A percentile compares a stretch with the other conserved stretches of the same genome.
phyloP scores from a whole-genome alignment of 1,139 yeast genomes.

The Suhomyces atakaporum region DNA sequence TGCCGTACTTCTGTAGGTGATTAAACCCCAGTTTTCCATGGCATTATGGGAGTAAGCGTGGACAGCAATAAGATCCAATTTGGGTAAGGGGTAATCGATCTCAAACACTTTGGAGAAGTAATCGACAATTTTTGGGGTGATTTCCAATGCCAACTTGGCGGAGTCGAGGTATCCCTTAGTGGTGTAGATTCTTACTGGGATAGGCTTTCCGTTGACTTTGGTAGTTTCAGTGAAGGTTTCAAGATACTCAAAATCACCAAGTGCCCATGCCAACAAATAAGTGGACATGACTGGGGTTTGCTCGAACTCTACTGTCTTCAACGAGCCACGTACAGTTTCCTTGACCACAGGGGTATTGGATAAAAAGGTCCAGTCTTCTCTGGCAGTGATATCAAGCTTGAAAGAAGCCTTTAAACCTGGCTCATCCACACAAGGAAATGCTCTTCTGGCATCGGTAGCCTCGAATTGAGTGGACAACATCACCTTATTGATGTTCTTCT shows the following conservation, averaged over 20 bases:
- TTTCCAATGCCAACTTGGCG: constrained; percentile 64
- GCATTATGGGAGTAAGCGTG: constrained; percentile 80
- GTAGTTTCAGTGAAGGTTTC: constrained; percentile 45
- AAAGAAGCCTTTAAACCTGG: constrained; percentile 83
- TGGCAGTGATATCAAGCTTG: constrained; percentile 18
- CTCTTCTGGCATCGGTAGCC: constrained; percentile 86
- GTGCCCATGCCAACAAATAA: constrained; percentile 74
- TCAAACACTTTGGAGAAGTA: constrained; percentile 67
- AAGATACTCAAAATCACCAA: constrained; percentile 73
- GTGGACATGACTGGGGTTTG: constrained; percentile 75
- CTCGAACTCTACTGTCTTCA: constrained; percentile 41
- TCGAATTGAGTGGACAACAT: constrained; percentile 88
- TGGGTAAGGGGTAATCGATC: constrained; percentile 70
- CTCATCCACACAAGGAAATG: constrained; percentile 90
- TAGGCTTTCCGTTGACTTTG: constrained; percentile 46
- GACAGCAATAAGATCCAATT: constrained; percentile 73
- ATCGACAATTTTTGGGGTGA: constrained; percentile 67
- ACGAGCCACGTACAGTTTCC: constrained; percentile 6
- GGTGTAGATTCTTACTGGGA: constrained; percentile 74
- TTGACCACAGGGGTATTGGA: constrained; percentile 19
- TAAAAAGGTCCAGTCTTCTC: constrained; percentile 19
- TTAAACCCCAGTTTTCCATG: constrained; percentile 90
- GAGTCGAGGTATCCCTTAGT: constrained; percentile 66
- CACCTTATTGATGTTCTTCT: constrained; percentile 60
- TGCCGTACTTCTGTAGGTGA: constrained; percentile 80